These are phyloP conservation scores for Diaporthe amygdali DNA, from an alignment of 2,329 filamentous ascomycete genomes.

Conservation along the genomic window DNA sequence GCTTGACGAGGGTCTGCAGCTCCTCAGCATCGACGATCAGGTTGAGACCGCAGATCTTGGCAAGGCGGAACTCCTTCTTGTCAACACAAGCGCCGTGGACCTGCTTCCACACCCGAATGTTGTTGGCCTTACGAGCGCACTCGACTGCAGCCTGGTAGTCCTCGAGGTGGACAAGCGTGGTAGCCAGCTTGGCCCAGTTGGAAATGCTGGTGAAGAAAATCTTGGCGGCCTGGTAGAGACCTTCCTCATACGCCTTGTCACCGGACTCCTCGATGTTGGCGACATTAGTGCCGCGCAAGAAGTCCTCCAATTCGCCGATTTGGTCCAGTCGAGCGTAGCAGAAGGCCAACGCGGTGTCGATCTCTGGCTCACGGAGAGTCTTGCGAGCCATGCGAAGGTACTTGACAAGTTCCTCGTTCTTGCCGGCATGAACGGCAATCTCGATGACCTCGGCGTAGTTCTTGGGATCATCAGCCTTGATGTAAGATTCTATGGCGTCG, in stretches of 20 bases:
- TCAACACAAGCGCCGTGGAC: slow-evolving; percentile 94
- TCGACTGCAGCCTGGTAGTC: slow-evolving; percentile 98
- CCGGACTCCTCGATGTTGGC: slow-evolving; percentile 95
- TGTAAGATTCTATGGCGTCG: slow-evolving; percentile 96
- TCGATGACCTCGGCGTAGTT: slow-evolving; percentile 98
- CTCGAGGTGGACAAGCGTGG: slow-evolving; percentile 93
- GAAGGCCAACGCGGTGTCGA: slow-evolving; percentile 94
- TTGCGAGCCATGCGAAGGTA: slow-evolving; percentile 97
- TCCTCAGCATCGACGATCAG: slow-evolving; percentile 98
- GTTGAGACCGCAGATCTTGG: slow-evolving; percentile 98
- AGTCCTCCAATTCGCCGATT: slow-evolving; percentile 92
- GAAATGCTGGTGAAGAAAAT: slow-evolving; percentile 99
- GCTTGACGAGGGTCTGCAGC: slow-evolving; percentile 87
- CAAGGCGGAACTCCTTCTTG: slow-evolving; percentile 98
- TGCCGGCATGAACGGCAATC: slow-evolving; percentile 90
- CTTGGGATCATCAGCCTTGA: slow-evolving; percentile 88
- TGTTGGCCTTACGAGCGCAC: slow-evolving; percentile 97
- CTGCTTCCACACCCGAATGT: slow-evolving; percentile 99
- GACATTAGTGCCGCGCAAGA: slow-evolving; percentile 90
- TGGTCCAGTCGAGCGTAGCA: slow-evolving; percentile 91
- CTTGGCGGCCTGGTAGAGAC: slow-evolving; percentile 94
- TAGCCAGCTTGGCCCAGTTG: slow-evolving; percentile 99
- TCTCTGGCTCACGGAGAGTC: slow-evolving; percentile 89
- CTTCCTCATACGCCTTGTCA: slow-evolving; percentile 97
- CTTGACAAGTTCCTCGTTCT: slow-evolving; percentile 97